Evolutionary conservation across 2,329 filamentous ascomycete species (phyloP), one percentile per base, ranked within the genome.

Genomic region (Trichoderma arundinaceum): DNA sequence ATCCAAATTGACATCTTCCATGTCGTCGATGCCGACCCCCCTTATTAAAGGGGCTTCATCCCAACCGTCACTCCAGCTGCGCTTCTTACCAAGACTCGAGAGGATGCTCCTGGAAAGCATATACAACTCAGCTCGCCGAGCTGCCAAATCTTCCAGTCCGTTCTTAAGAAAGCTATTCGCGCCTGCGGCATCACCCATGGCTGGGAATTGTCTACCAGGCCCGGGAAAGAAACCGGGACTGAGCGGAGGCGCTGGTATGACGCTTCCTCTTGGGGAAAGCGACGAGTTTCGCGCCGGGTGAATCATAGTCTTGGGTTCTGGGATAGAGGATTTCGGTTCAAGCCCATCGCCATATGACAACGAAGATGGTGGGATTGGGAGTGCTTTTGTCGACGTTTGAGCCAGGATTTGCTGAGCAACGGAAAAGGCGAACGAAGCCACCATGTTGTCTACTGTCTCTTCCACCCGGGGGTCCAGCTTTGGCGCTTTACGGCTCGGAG

Each of bases 101-200:
- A 98, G 81, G 5, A 95, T 86, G 68, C 91, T 92, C 64, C 94
- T 85, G 8, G 92, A 94, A 46, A 97, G 80, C 64, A 92, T 81
- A 67, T 92, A 90, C 2, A 98, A 83, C 72, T 97, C 92, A 6
- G 92, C 94, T 72, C 94, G 86, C 67, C 88, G 88, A 51, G 92
- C 91, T 41, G 94, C 92, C 28, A 98, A 81, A 63, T 96, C 91
- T 73, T 96, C 91, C 0, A 94, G 80, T 0, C 94, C 93, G 7
- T 80, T 72, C 67, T 88, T 89, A 15, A 85, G 77, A 64, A 88
- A 86, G 0, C 82, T 33, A 15, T 57, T 81, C 1, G 81, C 79
- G 78, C 28, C 49, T 9, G 75, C 17, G 13, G 71, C 74, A 58
- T 87, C 78, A 2, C 73, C 72, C 4, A 81, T 79, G 1, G 74